Conservation (phyloP, 31 red algal genomes). For the Odonthalia washingtoniensis region DNA sequence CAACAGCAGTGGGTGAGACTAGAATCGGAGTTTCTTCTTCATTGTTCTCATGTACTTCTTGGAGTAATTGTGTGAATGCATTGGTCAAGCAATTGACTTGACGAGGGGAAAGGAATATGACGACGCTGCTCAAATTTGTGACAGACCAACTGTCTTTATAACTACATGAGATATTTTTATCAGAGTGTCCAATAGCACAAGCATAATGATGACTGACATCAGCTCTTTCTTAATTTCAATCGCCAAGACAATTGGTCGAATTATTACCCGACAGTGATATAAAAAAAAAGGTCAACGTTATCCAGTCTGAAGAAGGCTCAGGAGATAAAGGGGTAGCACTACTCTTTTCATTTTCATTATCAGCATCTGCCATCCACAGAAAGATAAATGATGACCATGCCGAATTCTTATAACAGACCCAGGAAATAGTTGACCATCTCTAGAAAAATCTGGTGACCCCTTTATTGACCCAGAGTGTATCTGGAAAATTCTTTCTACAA, state of each 20-base stretch:
- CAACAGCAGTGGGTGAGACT: neutral
- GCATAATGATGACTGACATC: conserved; percentile 34
- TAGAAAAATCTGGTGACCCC: neutral
- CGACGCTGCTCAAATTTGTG: conserved; percentile 21
- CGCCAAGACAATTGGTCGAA: no score
- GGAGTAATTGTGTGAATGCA: neutral
- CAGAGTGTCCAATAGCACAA: no score
- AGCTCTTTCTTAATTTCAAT: no score
- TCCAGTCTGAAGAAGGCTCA: neutral
- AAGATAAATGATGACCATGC: neutral
- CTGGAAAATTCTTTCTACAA: no score
- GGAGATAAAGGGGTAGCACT: no score
- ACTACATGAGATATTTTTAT: neutral
- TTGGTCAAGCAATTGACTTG: conserved; percentile 8
- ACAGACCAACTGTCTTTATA: conserved; percentile 38
- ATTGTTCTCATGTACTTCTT: neutral
- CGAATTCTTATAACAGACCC: neutral
- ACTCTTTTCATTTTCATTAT: neutral
- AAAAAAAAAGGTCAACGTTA: neutral
- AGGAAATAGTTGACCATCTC: neutral
- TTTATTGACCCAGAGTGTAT: no score
- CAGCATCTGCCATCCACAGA: neutral
- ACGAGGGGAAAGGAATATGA: conserved; percentile 16
- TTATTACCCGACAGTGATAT: no score
- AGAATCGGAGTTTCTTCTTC: neutral